Conservation (phyloP, 2,329 filamentous ascomycete genomes). For the Plenodomus tracheiphilus region DNA sequence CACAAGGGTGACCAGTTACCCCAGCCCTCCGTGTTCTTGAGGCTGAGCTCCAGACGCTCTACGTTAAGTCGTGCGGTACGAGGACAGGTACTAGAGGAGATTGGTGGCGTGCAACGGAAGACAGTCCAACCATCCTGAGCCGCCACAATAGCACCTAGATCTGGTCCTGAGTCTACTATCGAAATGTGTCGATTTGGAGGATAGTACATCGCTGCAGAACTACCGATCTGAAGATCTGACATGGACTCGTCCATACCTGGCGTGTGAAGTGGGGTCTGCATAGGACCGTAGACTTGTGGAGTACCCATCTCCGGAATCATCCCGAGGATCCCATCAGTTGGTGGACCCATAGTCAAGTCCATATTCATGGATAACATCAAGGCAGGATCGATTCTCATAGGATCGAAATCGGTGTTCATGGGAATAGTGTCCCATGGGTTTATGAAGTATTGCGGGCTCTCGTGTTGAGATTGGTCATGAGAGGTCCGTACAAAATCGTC, state of each 20-base stretch:
- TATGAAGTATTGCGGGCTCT: slow-evolving; percentile 53
- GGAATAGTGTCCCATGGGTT: slow-evolving; percentile 53
- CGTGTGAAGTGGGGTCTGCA: slow-evolving; percentile 53
- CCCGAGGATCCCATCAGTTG: slow-evolving; percentile 47
- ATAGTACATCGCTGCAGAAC: slow-evolving; percentile 48
- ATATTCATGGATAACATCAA: slow-evolving; percentile 52
- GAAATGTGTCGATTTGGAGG: slow-evolving; percentile 47
- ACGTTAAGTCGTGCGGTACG: slow-evolving; percentile 56
- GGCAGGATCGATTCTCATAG: slow-evolving; percentile 50
- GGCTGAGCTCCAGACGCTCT: slow-evolving; percentile 55
- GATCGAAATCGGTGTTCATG: slow-evolving; percentile 50
- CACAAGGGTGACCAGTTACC: slow-evolving; percentile 55
- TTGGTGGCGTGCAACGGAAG: slow-evolving; percentile 56
- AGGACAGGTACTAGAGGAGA: slow-evolving; percentile 54
- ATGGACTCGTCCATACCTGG: slow-evolving; percentile 53
- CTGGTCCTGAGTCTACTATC: slow-evolving; percentile 43
- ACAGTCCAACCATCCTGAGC: slow-evolving; percentile 58
- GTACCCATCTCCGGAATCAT: slow-evolving; percentile 52
- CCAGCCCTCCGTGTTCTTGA: slow-evolving; percentile 57
- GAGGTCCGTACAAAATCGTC: slow-evolving; percentile 49
- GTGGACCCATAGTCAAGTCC: slow-evolving; percentile 48
- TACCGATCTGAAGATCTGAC: slow-evolving; percentile 52
- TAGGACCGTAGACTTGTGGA: slow-evolving; percentile 41
- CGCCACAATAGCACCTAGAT: slow-evolving; percentile 53
- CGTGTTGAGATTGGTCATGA: slow-evolving; percentile 47